Evolutionary conservation across 2,329 filamentous ascomycete species (phyloP).

Genomic region (Diaporthe velutina): DNA sequence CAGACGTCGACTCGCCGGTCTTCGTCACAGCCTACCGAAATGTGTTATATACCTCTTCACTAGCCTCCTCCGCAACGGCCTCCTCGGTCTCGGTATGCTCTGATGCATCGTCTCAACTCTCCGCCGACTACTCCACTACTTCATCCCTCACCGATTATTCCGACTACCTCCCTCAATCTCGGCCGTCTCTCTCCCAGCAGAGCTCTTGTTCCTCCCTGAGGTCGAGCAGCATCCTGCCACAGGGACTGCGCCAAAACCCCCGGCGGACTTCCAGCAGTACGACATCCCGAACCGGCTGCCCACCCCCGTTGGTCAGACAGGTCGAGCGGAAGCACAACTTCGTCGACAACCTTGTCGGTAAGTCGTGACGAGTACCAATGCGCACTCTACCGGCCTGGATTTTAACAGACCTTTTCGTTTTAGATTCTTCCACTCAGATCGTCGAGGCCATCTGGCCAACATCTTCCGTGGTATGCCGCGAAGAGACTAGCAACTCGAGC

Average conservation of each 20-base stretch:
- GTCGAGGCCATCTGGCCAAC: slow-evolving; percentile 98
- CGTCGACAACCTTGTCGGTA: slow-evolving; percentile 97
- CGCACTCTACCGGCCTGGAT: slow-evolving; percentile 39
- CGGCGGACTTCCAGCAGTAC: slow-evolving; percentile 68
- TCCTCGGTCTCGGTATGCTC: slow-evolving; percentile 86
- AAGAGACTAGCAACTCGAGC: slow-evolving; percentile 78
- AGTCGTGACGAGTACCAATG: slow-evolving; percentile 59
- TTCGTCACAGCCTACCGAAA: slow-evolving; percentile 62
- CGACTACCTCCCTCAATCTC: slow-evolving; percentile 57
- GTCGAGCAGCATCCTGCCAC: slow-evolving; percentile 58
- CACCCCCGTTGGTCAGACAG: slow-evolving; percentile 85
- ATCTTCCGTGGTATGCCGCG: slow-evolving; percentile 83
- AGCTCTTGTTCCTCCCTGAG: slow-evolving; percentile 51
- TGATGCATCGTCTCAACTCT: slow-evolving; percentile 76
- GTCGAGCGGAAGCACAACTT: slow-evolving; percentile 94
- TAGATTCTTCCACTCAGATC: slow-evolving; percentile 97
- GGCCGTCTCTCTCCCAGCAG: slow-evolving; percentile 48
- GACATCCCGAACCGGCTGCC: slow-evolving; percentile 69
- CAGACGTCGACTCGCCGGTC: slow-evolving; percentile 65
- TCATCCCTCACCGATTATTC: slow-evolving; percentile 67
- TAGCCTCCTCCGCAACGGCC: slow-evolving; percentile 82
- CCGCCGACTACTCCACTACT: slow-evolving; percentile 72
- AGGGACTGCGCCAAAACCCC: slow-evolving; percentile 75
- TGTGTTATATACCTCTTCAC: slow-evolving; percentile 76
- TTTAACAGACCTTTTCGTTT: slow-evolving; percentile 44